Evolutionary conservation across 2,329 filamentous ascomycete genomes (phyloP), one percentile per base, ranked within the genome.

Genomic region (Fusarium sp.): DNA sequence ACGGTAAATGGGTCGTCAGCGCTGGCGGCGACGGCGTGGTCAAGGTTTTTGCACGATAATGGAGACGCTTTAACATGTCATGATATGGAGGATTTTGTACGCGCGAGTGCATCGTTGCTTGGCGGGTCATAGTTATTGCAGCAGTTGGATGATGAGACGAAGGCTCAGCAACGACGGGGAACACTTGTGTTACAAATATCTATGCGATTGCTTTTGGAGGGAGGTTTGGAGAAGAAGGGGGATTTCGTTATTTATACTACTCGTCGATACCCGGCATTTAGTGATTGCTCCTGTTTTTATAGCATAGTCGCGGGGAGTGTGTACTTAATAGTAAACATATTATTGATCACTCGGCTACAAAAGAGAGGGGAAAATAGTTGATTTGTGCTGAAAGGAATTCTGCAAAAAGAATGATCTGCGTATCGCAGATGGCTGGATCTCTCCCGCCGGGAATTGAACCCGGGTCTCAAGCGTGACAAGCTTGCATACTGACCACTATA

Each of bases 1-100:
- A 99, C 76, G 94, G 95, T 32, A 88, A 94, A 69, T 96, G 96
- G 87, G 94, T 99, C 36, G 93, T 98, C 57, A 96, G 93, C 73
- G 95, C 91, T 36, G 96, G 96, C 39, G 96, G 96, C 14, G 96
- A 99, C 77, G 96, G 96, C 8, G 91, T 97, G 34, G 95, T 97
- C 65, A 98, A 98, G 83, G 94, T 98, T 57, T 98, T 89, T 82
- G 85, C 88, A 56, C 83, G 59, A 49, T 68, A 61, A 51, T 46
- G 59, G 48, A 51, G 46, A 50, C 34, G 50, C 34, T 43, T 64
- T 40, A 50, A 32, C 32, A 48, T 48, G 45, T 34, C 48, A 56
- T 64, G 60, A 64, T 45, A 54, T 39, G 32, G 44, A 43, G 39
- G 45, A 30, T 21, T 47, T 50, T 59, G 28, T 50, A 39, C 34